phyloP scores from a whole-genome alignment of 257 asterid genomes.

The Verbena officinalis region DNA sequence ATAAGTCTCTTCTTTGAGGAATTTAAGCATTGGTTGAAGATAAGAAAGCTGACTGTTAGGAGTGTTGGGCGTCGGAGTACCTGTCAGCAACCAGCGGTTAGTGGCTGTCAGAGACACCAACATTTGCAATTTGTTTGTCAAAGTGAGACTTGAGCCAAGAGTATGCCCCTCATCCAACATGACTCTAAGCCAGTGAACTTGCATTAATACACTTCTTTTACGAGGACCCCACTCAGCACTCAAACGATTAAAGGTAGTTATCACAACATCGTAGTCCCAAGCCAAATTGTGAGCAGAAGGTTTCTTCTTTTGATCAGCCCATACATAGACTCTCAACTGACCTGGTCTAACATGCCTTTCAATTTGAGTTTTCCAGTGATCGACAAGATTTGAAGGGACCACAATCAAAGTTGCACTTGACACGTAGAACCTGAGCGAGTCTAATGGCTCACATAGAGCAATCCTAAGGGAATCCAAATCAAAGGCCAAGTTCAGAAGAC shows the following conservation, averaged over 20 bases:
- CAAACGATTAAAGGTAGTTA: slow-evolving; percentile 91
- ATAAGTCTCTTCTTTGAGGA: slow-evolving; percentile 89
- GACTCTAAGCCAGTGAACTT: slow-evolving; percentile 95
- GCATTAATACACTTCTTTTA: slow-evolving; percentile 79
- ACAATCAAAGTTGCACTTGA: slow-evolving; percentile 90
- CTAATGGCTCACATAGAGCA: slow-evolving; percentile 89
- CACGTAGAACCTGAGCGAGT: slow-evolving; percentile 68
- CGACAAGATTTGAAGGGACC: slow-evolving; percentile 90
- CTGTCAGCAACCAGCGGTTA: slow-evolving; percentile 96
- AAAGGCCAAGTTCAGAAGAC: slow-evolving; percentile 68
- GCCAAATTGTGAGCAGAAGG: slow-evolving; percentile 84
- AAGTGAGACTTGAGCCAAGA: slow-evolving; percentile 85
- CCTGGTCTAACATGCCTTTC: slow-evolving; percentile 79
- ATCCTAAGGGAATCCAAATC: slow-evolving; percentile 87
- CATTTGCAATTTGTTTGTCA: slow-evolving; percentile 97
- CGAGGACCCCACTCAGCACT: slow-evolving; percentile 95
- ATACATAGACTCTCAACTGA: slow-evolving; percentile 76
- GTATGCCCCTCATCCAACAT: slow-evolving; percentile 98
- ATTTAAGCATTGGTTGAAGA: slow-evolving; percentile 90
- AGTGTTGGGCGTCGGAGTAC: slow-evolving; percentile 96
- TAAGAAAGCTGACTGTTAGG: slow-evolving; percentile 91
- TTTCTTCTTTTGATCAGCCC: slow-evolving; percentile 84
- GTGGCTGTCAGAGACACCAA: slow-evolving; percentile 74
- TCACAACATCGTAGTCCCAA: slow-evolving; percentile 94
- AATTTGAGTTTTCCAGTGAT: slow-evolving; percentile 93